Evolutionary conservation across 129 eudicot species (phyloP).

Genomic region (Scalesia atractyloides): DNA sequence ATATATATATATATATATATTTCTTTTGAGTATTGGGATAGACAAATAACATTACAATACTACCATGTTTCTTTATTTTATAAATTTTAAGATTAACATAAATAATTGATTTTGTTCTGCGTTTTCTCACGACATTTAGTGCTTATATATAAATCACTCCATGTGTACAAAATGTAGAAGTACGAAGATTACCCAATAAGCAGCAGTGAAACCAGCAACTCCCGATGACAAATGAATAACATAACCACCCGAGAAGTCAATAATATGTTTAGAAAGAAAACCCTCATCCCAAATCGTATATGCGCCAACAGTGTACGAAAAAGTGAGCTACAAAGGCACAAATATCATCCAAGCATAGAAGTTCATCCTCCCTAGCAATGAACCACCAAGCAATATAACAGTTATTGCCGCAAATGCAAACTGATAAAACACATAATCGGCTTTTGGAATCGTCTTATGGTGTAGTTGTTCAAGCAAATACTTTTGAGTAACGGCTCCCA

Average conservation of each 20-base stretch:
- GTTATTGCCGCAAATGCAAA: slow-evolving; percentile 76
- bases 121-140: too few species aligned
- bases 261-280: slow-evolving; percentile 40
- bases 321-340: slow-evolving; percentile 71
- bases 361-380: slow-evolving; percentile 75
- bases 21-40: too few species aligned
- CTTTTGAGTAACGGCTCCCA: slow-evolving; percentile 20
- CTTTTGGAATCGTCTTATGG: slow-evolving; percentile 37
- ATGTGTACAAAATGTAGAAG: not conserved
- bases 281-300: slow-evolving; percentile 65
- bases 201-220: slow-evolving; percentile 84
- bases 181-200: slow-evolving; percentile 62
- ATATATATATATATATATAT: too few species aligned
- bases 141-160: too few species aligned
- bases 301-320: slow-evolving; percentile 74
- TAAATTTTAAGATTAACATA: too few species aligned
- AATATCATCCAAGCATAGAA: slow-evolving; percentile 78
- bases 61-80: too few species aligned
- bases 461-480: slow-evolving; percentile 30
- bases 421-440: slow-evolving; percentile 70
- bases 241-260: slow-evolving; percentile 80
- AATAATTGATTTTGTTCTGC: too few species aligned
- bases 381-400: slow-evolving; percentile 65
- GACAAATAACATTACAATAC: too few species aligned
- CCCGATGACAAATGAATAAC: slow-evolving; percentile 80